Evolutionary conservation across 2,329 filamentous ascomycete genomes (phyloP).

Genomic region (Epichloe bromicola): DNA sequence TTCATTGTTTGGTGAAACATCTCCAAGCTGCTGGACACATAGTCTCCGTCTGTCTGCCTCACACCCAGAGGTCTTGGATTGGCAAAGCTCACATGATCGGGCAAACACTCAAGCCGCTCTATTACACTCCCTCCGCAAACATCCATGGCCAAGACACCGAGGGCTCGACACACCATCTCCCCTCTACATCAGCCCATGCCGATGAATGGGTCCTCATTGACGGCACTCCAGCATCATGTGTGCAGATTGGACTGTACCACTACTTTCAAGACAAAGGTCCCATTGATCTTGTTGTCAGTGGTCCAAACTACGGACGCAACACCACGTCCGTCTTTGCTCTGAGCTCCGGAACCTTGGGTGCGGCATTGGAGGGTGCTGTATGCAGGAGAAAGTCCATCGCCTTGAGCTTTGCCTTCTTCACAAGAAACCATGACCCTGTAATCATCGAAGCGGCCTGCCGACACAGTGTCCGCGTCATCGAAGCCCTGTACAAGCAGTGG

Average conservation of each 20-base stretch:
- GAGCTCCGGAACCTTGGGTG: conserved; percentile 65
- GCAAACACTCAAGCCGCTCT: conserved; percentile 69
- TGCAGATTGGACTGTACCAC: conserved; percentile 72
- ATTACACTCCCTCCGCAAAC: conserved; percentile 53
- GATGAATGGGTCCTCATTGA: conserved; percentile 77
- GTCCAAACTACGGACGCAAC: conserved; percentile 75
- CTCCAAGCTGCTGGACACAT: conserved; percentile 65
- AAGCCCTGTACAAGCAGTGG: conserved; percentile 68
- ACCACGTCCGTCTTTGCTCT: conserved; percentile 68
- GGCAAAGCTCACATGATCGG: conserved; percentile 96
- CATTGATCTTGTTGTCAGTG: conserved; percentile 64
- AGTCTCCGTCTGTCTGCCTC: conserved; percentile 85
- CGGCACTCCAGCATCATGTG: conserved; percentile 68
- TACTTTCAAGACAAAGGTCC: conserved; percentile 61
- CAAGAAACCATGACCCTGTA: conserved; percentile 65
- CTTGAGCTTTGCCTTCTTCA: conserved; percentile 82
- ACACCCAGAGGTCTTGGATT: conserved; percentile 93
- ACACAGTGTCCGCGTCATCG: conserved; percentile 64
- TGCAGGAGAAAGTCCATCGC: conserved; percentile 63
- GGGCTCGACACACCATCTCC: conserved; percentile 48
- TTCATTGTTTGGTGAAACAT: conserved; percentile 58
- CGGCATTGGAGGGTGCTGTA: conserved; percentile 62
- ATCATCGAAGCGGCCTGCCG: conserved; percentile 67
- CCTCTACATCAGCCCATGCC: conserved; percentile 39
- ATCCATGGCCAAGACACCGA: conserved; percentile 34